Conservation (phyloP, 2,329 filamentous ascomycete species). For the Penicillium sp. region DNA sequence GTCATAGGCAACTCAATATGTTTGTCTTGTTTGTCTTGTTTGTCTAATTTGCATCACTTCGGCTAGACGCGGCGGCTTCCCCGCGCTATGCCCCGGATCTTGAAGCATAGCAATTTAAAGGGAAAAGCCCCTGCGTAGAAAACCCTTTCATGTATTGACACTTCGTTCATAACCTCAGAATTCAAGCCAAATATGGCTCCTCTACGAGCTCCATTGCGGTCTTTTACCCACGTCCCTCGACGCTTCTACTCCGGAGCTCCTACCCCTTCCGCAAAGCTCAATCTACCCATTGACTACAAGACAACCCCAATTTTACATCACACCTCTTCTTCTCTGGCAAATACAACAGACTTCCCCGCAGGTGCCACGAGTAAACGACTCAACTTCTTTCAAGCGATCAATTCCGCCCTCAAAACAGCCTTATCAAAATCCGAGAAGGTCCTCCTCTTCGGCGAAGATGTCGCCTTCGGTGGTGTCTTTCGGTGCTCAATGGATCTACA, state of each 20-base stretch:
- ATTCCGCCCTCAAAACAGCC: conserved; percentile 81
- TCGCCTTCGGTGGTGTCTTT: conserved; percentile 96
- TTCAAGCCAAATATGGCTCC: conserved; percentile 14
- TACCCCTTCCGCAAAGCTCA: conserved; percentile 64
- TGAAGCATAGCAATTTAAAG: conserved; percentile 14
- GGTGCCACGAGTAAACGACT: conserved; percentile 76
- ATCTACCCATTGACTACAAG: conserved; percentile 84
- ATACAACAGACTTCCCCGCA: conserved; percentile 71
- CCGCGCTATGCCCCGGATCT: conserved; percentile 25
- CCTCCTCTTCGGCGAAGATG: conserved; percentile 92
- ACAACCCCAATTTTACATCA: conserved; percentile 80
- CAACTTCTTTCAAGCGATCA: conserved; percentile 94
- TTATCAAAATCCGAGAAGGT: conserved; percentile 82
- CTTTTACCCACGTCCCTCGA: conserved; percentile 18
- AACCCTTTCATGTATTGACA: conserved; percentile 1
- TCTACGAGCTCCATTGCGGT: conserved; percentile 16
- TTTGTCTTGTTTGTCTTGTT: conserved; percentile 2
- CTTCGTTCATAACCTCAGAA: neutral
- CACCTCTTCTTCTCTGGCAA: conserved; percentile 69
- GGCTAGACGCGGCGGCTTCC: conserved; percentile 32
- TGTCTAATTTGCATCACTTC: conserved; percentile 16
- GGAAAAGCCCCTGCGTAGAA: conserved; percentile 1
- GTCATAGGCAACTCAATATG: conserved; percentile 5
- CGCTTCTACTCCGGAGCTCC: conserved; percentile 49
- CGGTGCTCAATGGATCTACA: conserved; percentile 89